Percentiles rank a stretch among this genome's conserved stretches.
phyloP scores from a whole-genome alignment of 495 filamentous ascomycete genomes.

The Penicillium coffeae region DNA sequence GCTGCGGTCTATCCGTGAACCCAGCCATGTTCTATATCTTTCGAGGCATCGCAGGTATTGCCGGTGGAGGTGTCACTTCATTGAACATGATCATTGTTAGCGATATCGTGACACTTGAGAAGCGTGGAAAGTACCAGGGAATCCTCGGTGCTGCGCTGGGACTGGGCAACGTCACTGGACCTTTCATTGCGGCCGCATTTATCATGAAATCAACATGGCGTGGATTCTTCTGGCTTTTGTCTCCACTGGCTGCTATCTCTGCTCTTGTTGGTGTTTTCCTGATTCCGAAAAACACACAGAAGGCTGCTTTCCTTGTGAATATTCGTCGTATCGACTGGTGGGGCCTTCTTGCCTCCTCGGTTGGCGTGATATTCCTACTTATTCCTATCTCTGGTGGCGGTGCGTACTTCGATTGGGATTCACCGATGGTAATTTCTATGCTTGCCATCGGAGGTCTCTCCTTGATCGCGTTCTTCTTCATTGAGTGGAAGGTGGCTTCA shows the following conservation, averaged over 20 bases:
- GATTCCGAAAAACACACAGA: slow-evolving; percentile 38
- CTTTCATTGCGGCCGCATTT: slow-evolving; percentile 43
- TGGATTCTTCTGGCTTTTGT: slow-evolving; percentile 47
- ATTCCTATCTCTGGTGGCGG: slow-evolving; percentile 63
- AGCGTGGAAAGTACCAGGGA: slow-evolving; percentile 46
- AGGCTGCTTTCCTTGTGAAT: slow-evolving; percentile 36
- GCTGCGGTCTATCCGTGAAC: slow-evolving; percentile 50
- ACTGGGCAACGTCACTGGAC: slow-evolving; percentile 42
- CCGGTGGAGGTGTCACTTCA: slow-evolving; percentile 48
- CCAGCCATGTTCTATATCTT: slow-evolving; percentile 54
- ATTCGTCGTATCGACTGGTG: slow-evolving; percentile 54
- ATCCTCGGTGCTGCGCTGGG: slow-evolving; percentile 42
- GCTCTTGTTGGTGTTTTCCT: slow-evolving; percentile 41
- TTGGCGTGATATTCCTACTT: slow-evolving; percentile 53
- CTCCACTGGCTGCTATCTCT: slow-evolving; percentile 37
- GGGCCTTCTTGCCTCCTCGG: slow-evolving; percentile 46
- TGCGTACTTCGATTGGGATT: slow-evolving; percentile 57
- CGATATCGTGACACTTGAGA: slow-evolving; percentile 43
- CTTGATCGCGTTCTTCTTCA: slow-evolving; percentile 47
- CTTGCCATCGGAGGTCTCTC: slow-evolving; percentile 48
- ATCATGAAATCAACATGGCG: slow-evolving; percentile 44
- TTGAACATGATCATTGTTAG: slow-evolving; percentile 51
- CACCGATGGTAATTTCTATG: slow-evolving; percentile 60
- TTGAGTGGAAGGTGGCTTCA: slow-evolving; percentile 55
- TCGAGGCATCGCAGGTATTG: slow-evolving; percentile 53